phyloP scores from a whole-genome alignment of 805 yeast genomes.

The Candida oleophila region DNA sequence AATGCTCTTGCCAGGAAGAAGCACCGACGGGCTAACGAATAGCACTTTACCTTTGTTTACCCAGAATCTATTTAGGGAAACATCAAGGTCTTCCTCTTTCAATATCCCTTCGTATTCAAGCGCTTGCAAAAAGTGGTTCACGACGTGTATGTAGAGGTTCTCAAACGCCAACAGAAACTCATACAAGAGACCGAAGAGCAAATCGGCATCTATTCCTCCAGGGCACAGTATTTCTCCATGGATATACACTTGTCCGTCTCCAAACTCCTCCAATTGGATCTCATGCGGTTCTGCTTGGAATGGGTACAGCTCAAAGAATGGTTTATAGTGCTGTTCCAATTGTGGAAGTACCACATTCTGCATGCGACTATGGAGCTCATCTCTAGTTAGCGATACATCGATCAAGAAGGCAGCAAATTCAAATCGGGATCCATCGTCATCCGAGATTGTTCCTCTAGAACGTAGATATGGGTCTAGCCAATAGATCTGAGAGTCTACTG shows the following conservation, averaged over 20 bases:
- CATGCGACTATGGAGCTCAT: background rate
- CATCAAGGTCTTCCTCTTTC: constrained; percentile 48
- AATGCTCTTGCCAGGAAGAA: background rate
- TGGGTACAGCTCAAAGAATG: constrained; percentile 21
- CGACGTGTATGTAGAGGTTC: constrained; percentile 42
- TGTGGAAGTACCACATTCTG: constrained; percentile 1
- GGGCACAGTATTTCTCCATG: constrained; percentile 46
- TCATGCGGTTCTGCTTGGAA: constrained; percentile 13
- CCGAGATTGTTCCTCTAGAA: background rate
- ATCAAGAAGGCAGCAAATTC: constrained; percentile 4
- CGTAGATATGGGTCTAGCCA: background rate
- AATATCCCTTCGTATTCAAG: background rate
- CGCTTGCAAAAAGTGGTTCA: constrained; percentile 28
- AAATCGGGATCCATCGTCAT: background rate
- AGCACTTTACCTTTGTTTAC: constrained; percentile 39
- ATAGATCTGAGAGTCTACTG: background rate
- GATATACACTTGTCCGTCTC: constrained; percentile 20
- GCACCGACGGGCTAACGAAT: constrained; percentile 30
- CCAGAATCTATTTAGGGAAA: constrained; percentile 55
- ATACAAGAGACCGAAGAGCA: constrained; percentile 41
- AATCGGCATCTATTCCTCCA: constrained; percentile 43
- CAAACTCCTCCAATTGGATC: constrained; percentile 5
- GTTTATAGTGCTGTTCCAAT: constrained; percentile 12
- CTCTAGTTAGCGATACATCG: background rate
- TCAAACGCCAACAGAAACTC: constrained; percentile 28